A percentile compares a stretch with the other conserved stretches of the same genome.
Evolutionary conservation across 2,329 filamentous ascomycete genomes (phyloP).

Genomic region (Colletotrichum cereale): DNA sequence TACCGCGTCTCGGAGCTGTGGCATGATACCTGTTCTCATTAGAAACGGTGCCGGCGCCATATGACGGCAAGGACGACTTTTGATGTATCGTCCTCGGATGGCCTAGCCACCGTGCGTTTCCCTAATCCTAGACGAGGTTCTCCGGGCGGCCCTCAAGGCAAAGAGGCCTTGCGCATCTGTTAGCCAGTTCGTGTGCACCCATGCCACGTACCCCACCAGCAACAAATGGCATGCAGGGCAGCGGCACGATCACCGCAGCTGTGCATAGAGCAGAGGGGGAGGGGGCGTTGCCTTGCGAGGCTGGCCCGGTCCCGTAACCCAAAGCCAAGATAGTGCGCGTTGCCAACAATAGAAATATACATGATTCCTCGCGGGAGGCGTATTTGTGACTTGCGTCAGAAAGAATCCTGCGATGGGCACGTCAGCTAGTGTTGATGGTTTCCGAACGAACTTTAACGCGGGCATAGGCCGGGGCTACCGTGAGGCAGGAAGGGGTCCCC

Average conservation of each 20-base stretch:
- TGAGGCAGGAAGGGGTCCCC: not conserved
- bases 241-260: slow-evolving; percentile 15
- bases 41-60: not conserved
- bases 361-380: slow-evolving; percentile 6
- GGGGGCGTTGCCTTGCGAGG: slow-evolving; percentile 36
- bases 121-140: not conserved
- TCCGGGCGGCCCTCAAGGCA: not conserved
- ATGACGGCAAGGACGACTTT: slow-evolving; percentile 3
- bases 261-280: slow-evolving; percentile 17
- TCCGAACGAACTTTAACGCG: slow-evolving; percentile 26
- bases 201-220: slow-evolving; percentile 19
- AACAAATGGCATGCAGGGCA: slow-evolving; percentile 24
- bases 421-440: not conserved
- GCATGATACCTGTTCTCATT: not conserved
- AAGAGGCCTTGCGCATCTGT: not conserved
- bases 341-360: slow-evolving; percentile 39
- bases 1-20: slow-evolving; percentile 1
- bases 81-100: not conserved
- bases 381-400: slow-evolving; percentile 15
- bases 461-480: slow-evolving; percentile 25
- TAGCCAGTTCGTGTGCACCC: slow-evolving; percentile 3
- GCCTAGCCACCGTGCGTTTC: slow-evolving; percentile 6
- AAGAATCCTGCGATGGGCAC: slow-evolving; percentile 12
- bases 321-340: slow-evolving; percentile 28
- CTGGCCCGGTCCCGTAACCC: slow-evolving; percentile 19